A percentile compares a stretch with the other conserved stretches of the same genome.
phyloP scores from a whole-genome alignment of 345 rosid genomes.

The Gossypium raimondii region DNA sequence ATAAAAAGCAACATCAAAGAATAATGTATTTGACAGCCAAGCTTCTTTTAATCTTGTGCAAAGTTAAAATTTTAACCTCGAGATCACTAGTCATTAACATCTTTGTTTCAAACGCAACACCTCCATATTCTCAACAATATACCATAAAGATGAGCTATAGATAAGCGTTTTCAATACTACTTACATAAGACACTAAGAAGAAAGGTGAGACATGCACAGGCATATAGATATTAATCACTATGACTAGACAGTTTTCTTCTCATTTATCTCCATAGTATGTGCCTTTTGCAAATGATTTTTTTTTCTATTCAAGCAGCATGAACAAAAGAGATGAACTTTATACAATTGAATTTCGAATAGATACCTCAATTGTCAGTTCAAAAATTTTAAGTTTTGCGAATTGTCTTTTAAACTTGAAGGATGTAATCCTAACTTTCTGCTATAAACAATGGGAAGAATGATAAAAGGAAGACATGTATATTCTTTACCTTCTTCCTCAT shows the following conservation, averaged over 20 bases:
- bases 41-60: neutral
- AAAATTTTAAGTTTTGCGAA: neutral
- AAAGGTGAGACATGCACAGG: neutral
- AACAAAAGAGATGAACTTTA: neutral
- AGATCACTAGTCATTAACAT: neutral
- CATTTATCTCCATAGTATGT: neutral
- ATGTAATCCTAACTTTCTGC: neutral
- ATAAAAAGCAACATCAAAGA: neutral
- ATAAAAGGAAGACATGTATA: neutral
- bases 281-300: neutral
- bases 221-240: neutral
- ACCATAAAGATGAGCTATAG: neutral
- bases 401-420: neutral
- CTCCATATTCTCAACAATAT: neutral
- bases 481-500: neutral
- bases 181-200: neutral
- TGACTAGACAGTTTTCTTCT: neutral
- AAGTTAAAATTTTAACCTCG: neutral
- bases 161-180: neutral
- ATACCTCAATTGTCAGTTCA: neutral
- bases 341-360: neutral
- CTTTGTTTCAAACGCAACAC: neutral
- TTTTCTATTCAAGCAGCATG: neutral
- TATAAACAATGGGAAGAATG: neutral
- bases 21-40: neutral